These are phyloP conservation scores for Theobroma grandiflorum DNA, from an alignment of 441 rosid genomes.

Conservation along the genomic window DNA sequence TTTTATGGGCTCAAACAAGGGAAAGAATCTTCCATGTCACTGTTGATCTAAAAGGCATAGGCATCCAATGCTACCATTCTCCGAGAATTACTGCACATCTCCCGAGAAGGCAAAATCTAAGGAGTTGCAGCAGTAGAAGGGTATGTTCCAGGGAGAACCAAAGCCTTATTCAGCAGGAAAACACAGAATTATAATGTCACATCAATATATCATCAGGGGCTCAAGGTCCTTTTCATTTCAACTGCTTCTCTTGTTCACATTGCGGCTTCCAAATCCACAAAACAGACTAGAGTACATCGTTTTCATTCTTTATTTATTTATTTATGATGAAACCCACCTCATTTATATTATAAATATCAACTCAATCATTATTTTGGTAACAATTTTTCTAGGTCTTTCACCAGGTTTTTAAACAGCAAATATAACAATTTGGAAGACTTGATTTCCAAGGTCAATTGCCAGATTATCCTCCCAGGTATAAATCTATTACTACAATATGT, in stretches of 20 bases:
- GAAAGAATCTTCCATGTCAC: neutral
- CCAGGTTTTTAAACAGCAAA: neutral
- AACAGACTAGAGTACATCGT: neutral
- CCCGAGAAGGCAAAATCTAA: neutral
- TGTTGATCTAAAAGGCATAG: neutral
- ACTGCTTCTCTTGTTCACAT: neutral
- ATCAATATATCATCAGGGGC: neutral
- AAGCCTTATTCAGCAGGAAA: neutral
- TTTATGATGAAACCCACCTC: neutral
- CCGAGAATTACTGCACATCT: neutral
- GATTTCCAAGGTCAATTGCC: neutral
- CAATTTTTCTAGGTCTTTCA: neutral
- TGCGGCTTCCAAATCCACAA: neutral
- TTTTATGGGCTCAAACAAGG: neutral
- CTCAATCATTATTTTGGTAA: neutral
- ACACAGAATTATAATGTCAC: neutral
- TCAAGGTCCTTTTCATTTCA: conserved; percentile 20
- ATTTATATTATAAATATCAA: neutral
- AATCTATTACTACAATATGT: neutral
- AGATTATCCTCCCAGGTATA: neutral
- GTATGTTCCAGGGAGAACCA: neutral
- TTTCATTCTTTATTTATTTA: neutral
- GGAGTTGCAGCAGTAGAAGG: conserved; percentile 12
- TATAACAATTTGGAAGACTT: neutral
- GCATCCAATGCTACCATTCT: conserved; percentile 15